Evolutionary conservation across 1,284 basidiomycete species (phyloP).

Genomic region (Marasmius sp.): DNA sequence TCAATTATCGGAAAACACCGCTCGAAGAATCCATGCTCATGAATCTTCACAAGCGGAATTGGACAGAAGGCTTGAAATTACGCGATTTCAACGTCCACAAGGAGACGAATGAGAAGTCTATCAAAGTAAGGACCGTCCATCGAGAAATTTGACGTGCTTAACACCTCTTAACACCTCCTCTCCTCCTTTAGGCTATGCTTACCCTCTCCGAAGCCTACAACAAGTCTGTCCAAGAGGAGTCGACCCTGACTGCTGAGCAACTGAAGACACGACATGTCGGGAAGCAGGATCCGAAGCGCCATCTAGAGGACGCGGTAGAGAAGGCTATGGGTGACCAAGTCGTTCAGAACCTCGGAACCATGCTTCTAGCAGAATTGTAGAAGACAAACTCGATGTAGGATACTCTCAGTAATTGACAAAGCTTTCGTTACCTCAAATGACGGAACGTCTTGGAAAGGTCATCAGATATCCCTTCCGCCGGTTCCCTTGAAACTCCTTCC

Average conservation of each 20-base stretch:
- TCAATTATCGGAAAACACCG: constrained; percentile 96
- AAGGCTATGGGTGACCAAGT: constrained; percentile 96
- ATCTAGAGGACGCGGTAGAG: constrained; percentile 96
- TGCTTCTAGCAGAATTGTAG: constrained; percentile 85
- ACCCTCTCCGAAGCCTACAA: constrained; percentile 89
- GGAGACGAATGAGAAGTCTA: constrained; percentile 84
- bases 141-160: constrained; percentile 13
- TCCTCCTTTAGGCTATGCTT: constrained; percentile 78
- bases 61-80: constrained; percentile 93
- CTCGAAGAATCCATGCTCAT: constrained; percentile 97
- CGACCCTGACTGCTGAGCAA: constrained; percentile 86
- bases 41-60: constrained; percentile 96
- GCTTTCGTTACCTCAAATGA: neutral
- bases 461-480: neutral
- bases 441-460: neutral
- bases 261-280: constrained; percentile 96
- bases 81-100: constrained; percentile 87
- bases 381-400: constrained; percentile 10
- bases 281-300: constrained; percentile 96
- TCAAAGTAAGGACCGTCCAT: constrained; percentile 63
- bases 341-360: constrained; percentile 89
- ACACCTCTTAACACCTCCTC: constrained; percentile 14
- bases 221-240: constrained; percentile 95
- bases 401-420: neutral
- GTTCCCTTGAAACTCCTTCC: neutral